Percentiles rank a stretch among this genome's conserved stretches.
Evolutionary conservation across 2,329 filamentous ascomycete genomes (phyloP).

Genomic region (Hymenoscyphus linearis): DNA sequence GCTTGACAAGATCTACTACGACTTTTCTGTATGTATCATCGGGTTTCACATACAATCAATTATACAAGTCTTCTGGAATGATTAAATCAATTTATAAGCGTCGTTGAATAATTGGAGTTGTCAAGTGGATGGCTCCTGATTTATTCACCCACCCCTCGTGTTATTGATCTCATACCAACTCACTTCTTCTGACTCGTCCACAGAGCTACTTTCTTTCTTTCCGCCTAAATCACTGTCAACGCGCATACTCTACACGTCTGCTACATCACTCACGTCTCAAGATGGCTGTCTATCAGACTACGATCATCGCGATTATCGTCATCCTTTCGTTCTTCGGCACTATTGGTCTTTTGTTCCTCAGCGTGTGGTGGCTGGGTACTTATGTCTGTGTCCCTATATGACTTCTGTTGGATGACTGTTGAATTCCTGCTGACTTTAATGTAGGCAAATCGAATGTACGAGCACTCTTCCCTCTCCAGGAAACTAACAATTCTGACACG

Average conservation of each 20-base stretch:
- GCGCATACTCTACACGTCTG: background rate
- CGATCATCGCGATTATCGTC: background rate
- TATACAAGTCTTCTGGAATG: too few species aligned
- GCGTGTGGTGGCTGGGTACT: background rate
- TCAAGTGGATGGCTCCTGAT: background rate
- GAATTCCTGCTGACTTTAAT: background rate
- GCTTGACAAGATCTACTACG: too few species aligned
- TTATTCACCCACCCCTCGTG: background rate
- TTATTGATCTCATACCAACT: background rate
- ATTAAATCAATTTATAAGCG: too few species aligned
- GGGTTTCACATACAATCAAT: too few species aligned
- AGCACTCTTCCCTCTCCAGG: background rate
- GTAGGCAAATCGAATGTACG: background rate
- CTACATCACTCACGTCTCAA: background rate
- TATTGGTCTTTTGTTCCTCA: background rate
- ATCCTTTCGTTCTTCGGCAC: background rate
- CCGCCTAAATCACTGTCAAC: background rate
- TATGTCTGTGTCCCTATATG: background rate
- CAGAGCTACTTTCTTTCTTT: background rate
- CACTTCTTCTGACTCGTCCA: background rate
- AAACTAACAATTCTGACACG: background rate
- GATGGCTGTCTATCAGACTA: background rate
- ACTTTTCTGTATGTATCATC: too few species aligned
- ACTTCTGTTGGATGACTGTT: too few species aligned
- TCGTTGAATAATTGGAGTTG: too few species aligned